A percentile compares a stretch with the other conserved stretches of the same genome.
Conservation (phyloP, 345 rosid species). For the Gossypium sturtianum region DNA sequence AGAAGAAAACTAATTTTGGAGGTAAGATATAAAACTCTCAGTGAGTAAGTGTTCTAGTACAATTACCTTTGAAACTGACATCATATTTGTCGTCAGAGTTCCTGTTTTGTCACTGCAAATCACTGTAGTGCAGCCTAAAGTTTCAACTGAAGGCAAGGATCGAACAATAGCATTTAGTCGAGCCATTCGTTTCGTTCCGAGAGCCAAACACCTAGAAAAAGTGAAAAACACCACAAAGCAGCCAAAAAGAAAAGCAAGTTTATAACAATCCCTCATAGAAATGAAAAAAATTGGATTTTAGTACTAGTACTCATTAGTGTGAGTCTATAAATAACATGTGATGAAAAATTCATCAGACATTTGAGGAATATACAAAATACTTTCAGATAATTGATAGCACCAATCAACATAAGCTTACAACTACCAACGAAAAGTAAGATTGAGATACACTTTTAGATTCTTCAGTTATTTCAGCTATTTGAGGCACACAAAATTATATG, state of each 20-base stretch:
- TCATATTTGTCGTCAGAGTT: slow-evolving; percentile 97
- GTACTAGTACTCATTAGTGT: background rate
- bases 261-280: background rate
- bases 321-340: background rate
- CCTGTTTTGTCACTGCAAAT: slow-evolving; percentile 99
- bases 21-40: background rate
- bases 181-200: slow-evolving; percentile 99
- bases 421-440: background rate
- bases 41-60: slow-evolving; percentile 14
- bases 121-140: slow-evolving; percentile 97
- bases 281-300: background rate
- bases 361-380: slow-evolving; percentile 1
- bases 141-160: slow-evolving; percentile 97
- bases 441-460: background rate
- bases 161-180: slow-evolving; percentile 96
- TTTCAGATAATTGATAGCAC: background rate
- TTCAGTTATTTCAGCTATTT: background rate
- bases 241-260: background rate
- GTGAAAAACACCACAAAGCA: background rate
- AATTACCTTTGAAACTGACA: slow-evolving; percentile 93
- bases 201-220: slow-evolving; percentile 85
- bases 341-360: background rate
- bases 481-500: background rate
- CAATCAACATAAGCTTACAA: background rate
- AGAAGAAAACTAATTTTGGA: slow-evolving; percentile 1